Base-by-base conservation (phyloP, 441 rosid species). In the Jatropha podagrica region DNA sequence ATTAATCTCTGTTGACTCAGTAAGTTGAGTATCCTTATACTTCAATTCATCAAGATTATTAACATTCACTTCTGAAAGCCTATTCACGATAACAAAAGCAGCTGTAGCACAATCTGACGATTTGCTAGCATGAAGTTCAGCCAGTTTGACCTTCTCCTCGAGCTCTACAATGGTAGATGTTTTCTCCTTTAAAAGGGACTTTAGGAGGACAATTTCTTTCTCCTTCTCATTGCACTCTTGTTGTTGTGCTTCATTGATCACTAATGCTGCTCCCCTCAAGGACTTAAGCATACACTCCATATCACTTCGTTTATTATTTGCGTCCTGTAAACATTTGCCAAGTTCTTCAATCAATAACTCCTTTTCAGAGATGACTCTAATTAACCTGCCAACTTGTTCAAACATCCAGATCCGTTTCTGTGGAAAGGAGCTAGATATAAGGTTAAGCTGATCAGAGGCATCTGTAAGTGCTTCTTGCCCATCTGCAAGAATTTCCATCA, bases 341-440 rank as follows among this genome's bases (percentile, higher is more conserved):
- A 97, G 93, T 81, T 95, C 96, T 83, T 93, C 92, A 74, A 95
- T 91, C 83, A 86, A 75, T 61, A 84, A 63, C 63, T 97, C 98
- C 85, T 88, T 95, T 73, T 95, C 97, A 62, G 92, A 85, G 48
- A 94, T 80, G 67, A 78, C 79, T 80, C 97, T 83, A 67, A 82
- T 82, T 79, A 97, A 80, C 85, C 80, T 83, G 72, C 94, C 87
- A 79, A 95, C 91, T 82, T 92, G 95, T 82, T 92, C 97, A 74
- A 98, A 88, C 78, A 97, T 92, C 97, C 96, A 91, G 70, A 91
- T 82, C 86, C 99, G 90, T 82, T 80, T 93, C 80, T 92, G 88
- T 56, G 97, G 91, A 63, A 94, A 85, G 75, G 91, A 86, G 76
- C 81, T 79, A 60, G 96, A 88, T 72, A 95, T 88, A 66, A 86